phyloP scores from a whole-genome alignment of 768 basidiomycete genomes.

The Auriscalpium vulgare region DNA sequence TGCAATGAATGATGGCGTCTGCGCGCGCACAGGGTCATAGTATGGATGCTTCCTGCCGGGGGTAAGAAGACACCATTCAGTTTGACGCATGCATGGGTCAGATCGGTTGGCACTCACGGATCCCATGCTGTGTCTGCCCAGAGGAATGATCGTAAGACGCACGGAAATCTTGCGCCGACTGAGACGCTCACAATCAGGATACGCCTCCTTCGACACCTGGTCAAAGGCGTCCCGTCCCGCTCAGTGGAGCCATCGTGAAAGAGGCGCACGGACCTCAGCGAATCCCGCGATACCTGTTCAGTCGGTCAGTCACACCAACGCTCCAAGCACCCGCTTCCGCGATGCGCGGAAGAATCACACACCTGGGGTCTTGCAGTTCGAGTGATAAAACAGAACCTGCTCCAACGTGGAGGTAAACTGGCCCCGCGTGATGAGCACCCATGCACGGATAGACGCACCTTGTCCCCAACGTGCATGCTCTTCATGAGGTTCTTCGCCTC shows the following conservation, averaged over 20 bases:
- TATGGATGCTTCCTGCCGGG: conserved; percentile 63
- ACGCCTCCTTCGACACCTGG: conserved; percentile 75
- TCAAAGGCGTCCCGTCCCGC: background rate
- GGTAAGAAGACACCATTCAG: conserved; percentile 19
- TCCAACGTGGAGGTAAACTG: background rate
- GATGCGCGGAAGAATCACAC: conserved; percentile 9
- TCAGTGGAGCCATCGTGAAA: background rate
- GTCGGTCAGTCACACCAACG: background rate
- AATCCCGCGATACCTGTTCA: conserved; percentile 67
- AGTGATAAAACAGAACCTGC: conserved; percentile 81
- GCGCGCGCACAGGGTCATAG: conserved; percentile 53
- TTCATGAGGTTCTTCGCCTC: conserved; percentile 81
- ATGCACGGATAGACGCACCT: conserved; percentile 33
- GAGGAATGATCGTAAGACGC: background rate
- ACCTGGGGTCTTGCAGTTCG: conserved; percentile 81
- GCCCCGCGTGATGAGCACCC: background rate
- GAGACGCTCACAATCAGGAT: conserved; percentile 70
- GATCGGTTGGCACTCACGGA: conserved; percentile 36
- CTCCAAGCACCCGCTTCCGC: background rate
- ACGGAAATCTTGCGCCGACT: background rate
- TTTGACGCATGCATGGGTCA: conserved; percentile 5
- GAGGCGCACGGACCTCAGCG: conserved; percentile 49
- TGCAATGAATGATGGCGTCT: too few relatives aligned
- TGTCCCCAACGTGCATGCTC: conserved; percentile 68
- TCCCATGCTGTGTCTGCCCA: conserved; percentile 84